Evolutionary conservation across 495 filamentous ascomycete genomes (phyloP).

Genomic region (Apiosordaria backusii): DNA sequence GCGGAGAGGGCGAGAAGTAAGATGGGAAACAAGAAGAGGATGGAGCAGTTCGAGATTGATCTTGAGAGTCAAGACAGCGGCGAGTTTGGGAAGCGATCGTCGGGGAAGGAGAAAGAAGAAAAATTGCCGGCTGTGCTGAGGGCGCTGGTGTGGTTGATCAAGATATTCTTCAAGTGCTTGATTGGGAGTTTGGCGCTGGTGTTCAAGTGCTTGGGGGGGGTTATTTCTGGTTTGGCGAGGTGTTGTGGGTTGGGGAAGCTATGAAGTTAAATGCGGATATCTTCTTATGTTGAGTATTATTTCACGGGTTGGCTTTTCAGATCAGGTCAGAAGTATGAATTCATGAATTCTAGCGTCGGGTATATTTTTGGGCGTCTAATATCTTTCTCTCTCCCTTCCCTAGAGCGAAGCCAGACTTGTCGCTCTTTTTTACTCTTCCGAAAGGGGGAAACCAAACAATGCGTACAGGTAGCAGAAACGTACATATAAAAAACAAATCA

Average conservation of each 20-base stretch:
- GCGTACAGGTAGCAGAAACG: slow-evolving; percentile 5
- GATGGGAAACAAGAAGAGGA: slow-evolving; percentile 27
- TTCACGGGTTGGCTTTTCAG: not conserved
- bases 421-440: slow-evolving; percentile 7
- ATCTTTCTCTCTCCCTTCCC: not conserved
- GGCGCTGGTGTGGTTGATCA: slow-evolving; percentile 38
- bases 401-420: slow-evolving; percentile 22
- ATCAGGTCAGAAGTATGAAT: slow-evolving; percentile 9
- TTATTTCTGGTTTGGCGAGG: slow-evolving; percentile 37
- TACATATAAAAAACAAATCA: slow-evolving; percentile 14
- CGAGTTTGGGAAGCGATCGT: slow-evolving; percentile 35
- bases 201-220: slow-evolving; percentile 41
- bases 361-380: slow-evolving; percentile 11
- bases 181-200: slow-evolving; percentile 45
- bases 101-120: slow-evolving; percentile 34
- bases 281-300: slow-evolving; percentile 9
- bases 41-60: slow-evolving; percentile 56
- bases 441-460: slow-evolving; percentile 17
- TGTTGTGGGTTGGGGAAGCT: slow-evolving; percentile 41
- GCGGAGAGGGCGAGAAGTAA: slow-evolving; percentile 14
- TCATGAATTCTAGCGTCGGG: slow-evolving; percentile 19
- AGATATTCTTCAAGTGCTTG: slow-evolving; percentile 43
- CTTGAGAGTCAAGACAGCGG: slow-evolving; percentile 51
- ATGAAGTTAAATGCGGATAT: slow-evolving; percentile 17
- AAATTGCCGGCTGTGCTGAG: slow-evolving; percentile 40